Base-by-base conservation (phyloP, 164 flowering plant species). In the Umbilicus rupestris region DNA sequence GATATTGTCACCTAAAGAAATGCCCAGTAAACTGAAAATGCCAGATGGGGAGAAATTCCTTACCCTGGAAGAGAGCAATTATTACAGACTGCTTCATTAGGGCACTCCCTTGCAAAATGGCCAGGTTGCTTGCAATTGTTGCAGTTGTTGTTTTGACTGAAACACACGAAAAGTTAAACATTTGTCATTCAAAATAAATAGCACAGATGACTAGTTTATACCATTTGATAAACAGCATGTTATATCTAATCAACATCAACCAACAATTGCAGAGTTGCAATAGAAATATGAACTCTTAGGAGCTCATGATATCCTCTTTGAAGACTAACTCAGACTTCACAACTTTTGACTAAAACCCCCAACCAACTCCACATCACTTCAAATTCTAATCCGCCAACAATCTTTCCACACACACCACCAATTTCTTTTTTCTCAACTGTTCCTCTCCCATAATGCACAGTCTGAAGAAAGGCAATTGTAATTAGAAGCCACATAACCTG, bases 111-210 rank as follows among this genome's bases (percentile, higher is more conserved):
- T 52, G 86, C 90, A 82, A 65, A 85, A 74, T 85, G 90, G 26
- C 90, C 90, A 7, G 84, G 86, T 7, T 85, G 78, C 73, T 81
- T 85, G 75, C 90, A 85, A 64, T 85, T 85, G 74, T 85, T 85
- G 80, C 90, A 84, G 67, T 41, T 73, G 71, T 79, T 75, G 66
- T 39, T 73, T 64, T 77, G 81, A 70, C 88, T 82, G 82, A 16
- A 60, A 57, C 66, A 11, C 42, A 22, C 17, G 20, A 57, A 4
- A 22, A 44, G 7, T 7, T 15, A 68, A 46, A 69, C 10, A 39
- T 29, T 19, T 4, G 30, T 33, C 29, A 45, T 12, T 16, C 16
- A 9, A 26, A 44, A 68, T 28, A 45, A 57, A 41, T 68, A 26
- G 17, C 35, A 14, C 6, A 41, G 0, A 41, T 35, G 37, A 41